A percentile compares a stretch with the other conserved stretches of the same genome.
Conservation (phyloP, 306 rosid genomes). For the Potentilla sterilis region DNA sequence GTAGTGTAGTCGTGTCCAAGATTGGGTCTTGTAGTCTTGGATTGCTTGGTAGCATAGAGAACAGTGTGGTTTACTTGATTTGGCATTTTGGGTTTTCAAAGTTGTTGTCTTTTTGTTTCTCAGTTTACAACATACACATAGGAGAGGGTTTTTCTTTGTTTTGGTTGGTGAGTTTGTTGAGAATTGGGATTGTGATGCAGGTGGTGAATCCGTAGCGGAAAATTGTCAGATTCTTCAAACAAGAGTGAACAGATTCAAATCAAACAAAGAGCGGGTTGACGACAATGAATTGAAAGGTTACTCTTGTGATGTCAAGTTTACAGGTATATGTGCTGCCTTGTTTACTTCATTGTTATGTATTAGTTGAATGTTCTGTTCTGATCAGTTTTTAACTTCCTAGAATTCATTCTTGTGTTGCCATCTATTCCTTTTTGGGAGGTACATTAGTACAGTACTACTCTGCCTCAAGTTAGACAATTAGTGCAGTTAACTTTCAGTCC, state of each 20-base stretch:
- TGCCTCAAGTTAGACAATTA: not conserved
- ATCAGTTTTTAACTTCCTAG: not conserved
- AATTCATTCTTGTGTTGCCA: not conserved
- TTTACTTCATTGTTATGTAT: not conserved
- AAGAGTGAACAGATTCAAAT: conserved; percentile 82
- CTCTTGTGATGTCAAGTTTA: conserved; percentile 64
- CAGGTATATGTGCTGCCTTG: conserved; percentile 41
- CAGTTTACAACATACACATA: not conserved
- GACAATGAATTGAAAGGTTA: conserved; percentile 47
- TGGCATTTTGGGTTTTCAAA: not conserved
- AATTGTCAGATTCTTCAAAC: conserved; percentile 96
- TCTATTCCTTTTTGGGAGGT: not conserved
- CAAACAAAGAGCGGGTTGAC: conserved; percentile 68
- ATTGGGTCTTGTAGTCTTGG: not conserved
- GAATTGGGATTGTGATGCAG: conserved; percentile 37
- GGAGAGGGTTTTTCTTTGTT: not conserved
- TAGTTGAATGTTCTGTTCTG: not conserved
- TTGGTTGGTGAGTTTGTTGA: conserved; percentile 11
- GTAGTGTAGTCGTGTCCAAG: not conserved
- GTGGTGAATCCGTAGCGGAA: conserved; percentile 79
- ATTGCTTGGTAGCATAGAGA: not conserved
- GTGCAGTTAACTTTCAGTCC: not conserved
- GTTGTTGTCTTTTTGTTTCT: not conserved
- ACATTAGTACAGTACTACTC: not conserved
- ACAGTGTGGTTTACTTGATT: not conserved